These are phyloP conservation scores for Penicillium sp. DNA, from an alignment of 2,329 filamentous ascomycete species.

Conservation along the genomic window DNA sequence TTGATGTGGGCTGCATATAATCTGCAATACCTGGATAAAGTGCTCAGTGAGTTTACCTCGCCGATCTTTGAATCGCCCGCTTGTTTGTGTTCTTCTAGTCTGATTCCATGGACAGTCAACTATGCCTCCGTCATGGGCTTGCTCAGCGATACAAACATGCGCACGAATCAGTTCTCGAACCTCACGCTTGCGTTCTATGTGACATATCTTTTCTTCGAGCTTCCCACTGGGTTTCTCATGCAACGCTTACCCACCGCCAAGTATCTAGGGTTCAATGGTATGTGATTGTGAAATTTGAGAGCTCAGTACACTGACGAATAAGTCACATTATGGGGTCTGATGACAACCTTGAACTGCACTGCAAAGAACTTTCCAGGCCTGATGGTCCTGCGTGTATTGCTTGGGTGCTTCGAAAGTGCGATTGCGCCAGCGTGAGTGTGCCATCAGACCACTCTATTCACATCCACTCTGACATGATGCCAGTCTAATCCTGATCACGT, in stretches of 20 bases:
- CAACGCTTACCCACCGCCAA: slow-evolving; percentile 57
- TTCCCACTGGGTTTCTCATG: slow-evolving; percentile 60
- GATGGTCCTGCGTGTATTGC: slow-evolving; percentile 52
- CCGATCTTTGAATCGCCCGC: neutral
- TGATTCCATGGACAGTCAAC: slow-evolving; percentile 38
- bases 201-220: slow-evolving; percentile 58
- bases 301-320: slow-evolving; percentile 28
- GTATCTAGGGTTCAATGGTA: slow-evolving; percentile 50
- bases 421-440: slow-evolving; percentile 53
- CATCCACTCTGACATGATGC: slow-evolving; percentile 1
- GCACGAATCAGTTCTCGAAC: slow-evolving; percentile 62
- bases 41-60: slow-evolving; percentile 46
- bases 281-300: neutral
- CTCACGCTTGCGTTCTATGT: slow-evolving; percentile 63
- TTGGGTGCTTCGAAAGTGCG: slow-evolving; percentile 58
- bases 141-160: slow-evolving; percentile 54
- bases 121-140: slow-evolving; percentile 64
- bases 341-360: slow-evolving; percentile 52
- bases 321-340: slow-evolving; percentile 49
- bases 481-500: slow-evolving; percentile 56
- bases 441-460: neutral
- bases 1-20: slow-evolving; percentile 57
- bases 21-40: slow-evolving; percentile 65
- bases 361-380: slow-evolving; percentile 55
- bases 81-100: no score